phyloP scores from a whole-genome alignment of 441 rosid genomes.

The Bruguiera hainesii region DNA sequence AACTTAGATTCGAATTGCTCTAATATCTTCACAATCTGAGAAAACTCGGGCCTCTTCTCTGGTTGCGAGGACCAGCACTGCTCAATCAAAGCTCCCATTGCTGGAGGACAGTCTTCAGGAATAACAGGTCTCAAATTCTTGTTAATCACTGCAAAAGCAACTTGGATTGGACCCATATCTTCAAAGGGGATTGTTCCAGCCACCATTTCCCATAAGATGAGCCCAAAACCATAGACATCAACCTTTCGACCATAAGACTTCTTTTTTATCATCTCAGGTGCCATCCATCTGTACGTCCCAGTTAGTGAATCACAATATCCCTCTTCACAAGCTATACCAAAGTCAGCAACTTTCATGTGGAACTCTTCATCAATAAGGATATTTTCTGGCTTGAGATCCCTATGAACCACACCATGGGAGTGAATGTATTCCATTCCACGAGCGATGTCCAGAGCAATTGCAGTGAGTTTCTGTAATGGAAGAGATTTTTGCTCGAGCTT shows the following conservation, averaged over 20 bases:
- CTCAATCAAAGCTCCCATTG: conserved; percentile 80
- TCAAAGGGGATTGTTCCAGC: conserved; percentile 88
- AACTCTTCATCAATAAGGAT: conserved; percentile 68
- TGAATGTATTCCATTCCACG: conserved; percentile 94
- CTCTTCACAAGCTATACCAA: conserved; percentile 93
- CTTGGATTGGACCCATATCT: conserved; percentile 97
- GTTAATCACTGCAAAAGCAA: conserved; percentile 93
- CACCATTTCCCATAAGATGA: conserved; percentile 92
- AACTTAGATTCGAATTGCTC: conserved; percentile 58
- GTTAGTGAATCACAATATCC: conserved; percentile 68
- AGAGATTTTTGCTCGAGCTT: conserved; percentile 75
- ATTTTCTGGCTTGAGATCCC: conserved; percentile 96
- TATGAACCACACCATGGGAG: conserved; percentile 76
- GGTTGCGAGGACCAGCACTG: conserved; percentile 89
- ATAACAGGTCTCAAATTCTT: conserved; percentile 88
- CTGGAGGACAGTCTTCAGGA: conserved; percentile 60
- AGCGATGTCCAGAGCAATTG: conserved; percentile 74
- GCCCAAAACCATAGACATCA: conserved; percentile 94
- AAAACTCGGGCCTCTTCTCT: conserved; percentile 90
- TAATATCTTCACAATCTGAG: conserved; percentile 85
- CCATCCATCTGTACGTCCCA: conserved; percentile 99
- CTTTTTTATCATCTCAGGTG: conserved; percentile 94
- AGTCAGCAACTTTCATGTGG: conserved; percentile 80
- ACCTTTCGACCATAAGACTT: conserved; percentile 79
- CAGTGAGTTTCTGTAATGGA: conserved; percentile 52